Percentiles rank a stretch among this genome's conserved stretches.
These are phyloP conservation scores for Didymosphaeria variabile DNA, from an alignment of 2,329 filamentous ascomycete genomes.

Conservation along the genomic window DNA sequence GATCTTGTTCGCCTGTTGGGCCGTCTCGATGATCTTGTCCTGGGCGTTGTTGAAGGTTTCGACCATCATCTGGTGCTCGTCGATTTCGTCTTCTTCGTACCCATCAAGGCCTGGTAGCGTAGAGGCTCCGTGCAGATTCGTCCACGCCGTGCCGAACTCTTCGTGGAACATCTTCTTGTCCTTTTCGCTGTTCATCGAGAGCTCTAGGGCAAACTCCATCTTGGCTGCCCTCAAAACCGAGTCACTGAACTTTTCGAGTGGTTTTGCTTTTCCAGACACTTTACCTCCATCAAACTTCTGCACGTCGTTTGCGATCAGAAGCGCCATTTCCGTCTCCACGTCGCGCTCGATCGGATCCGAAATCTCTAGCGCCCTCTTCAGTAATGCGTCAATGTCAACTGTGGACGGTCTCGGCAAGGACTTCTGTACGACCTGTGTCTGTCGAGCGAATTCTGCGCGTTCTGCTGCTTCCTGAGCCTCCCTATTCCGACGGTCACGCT, in stretches of 20 bases:
- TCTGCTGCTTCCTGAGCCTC: conserved; percentile 70
- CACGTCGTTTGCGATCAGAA: conserved; percentile 84
- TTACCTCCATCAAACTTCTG: conserved; percentile 75
- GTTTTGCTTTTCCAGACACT: conserved; percentile 68
- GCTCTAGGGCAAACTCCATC: conserved; percentile 77
- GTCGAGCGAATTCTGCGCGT: conserved; percentile 76
- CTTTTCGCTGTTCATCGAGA: conserved; percentile 61
- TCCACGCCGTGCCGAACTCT: conserved; percentile 58
- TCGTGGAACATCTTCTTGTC: conserved; percentile 57
- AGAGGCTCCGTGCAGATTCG: conserved; percentile 56
- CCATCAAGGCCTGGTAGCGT: conserved; percentile 80
- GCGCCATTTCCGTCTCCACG: conserved; percentile 79
- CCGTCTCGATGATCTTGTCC: conserved; percentile 75
- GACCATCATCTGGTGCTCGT: conserved; percentile 71
- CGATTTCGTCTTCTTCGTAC: conserved; percentile 79
- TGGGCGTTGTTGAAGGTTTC: conserved; percentile 80
- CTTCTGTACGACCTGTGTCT: conserved; percentile 91
- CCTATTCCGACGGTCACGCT: conserved; percentile 76
- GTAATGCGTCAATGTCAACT: conserved; percentile 74
- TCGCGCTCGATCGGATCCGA: conserved; percentile 71
- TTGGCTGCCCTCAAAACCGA: conserved; percentile 76
- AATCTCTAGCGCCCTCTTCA: conserved; percentile 69
- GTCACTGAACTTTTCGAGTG: conserved; percentile 74
- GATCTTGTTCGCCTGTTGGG: conserved; percentile 83
- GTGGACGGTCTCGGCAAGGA: conserved; percentile 78